Base-by-base conservation (phyloP, 371 early-diverging fungal species). In the Entomophthora muscae region DNA sequence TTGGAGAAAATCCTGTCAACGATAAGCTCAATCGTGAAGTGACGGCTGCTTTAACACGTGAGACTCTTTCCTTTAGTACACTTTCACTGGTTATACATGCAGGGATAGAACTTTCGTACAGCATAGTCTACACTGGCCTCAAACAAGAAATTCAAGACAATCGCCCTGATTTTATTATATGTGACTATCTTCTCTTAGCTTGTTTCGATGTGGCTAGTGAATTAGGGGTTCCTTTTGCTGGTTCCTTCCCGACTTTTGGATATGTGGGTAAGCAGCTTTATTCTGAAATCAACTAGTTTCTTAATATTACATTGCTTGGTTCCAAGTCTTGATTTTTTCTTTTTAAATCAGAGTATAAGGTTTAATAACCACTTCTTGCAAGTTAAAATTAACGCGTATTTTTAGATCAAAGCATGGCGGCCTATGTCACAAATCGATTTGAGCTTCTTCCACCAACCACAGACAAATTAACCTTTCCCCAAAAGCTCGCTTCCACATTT, bases 181-280 rank as follows among this genome's bases (percentile, higher is more conserved):
- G 64, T n/a, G 64, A 64, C 24, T 64, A 7, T 17, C 21, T 64
- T 23, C 10, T 57, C 3, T n/a, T 57, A 33, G 64, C 64, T 1
- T 64, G 64, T 52, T 51, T 55, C 17, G 64, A 64, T 33, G 58
- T 52, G 13, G 64, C 64, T 27, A 27, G 42, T 28, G 27, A 57
- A 28, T 29, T 64, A 31, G 42, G 28, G 21, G 51, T 64, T 12
- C 2, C 31, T 21, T 32, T n/a, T 3, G 57, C 54, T 2, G 57
- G 56, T 12, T 32, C 33, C 52, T 57, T 42, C 52, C 56, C 57
- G 3, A 17, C 57, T n/a, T 56, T 57, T 32, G 57, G 57, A 32
- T 64, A 57, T 42, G n/a, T 56, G 1, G 57, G 64, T 64, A 64
- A 64, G 21, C n/a, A n/a, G n/a, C n/a, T n/a, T n/a, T n/a, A n/a